phyloP scores from a whole-genome alignment of 805 yeast genomes.

The Myxozyma melibiosi region DNA sequence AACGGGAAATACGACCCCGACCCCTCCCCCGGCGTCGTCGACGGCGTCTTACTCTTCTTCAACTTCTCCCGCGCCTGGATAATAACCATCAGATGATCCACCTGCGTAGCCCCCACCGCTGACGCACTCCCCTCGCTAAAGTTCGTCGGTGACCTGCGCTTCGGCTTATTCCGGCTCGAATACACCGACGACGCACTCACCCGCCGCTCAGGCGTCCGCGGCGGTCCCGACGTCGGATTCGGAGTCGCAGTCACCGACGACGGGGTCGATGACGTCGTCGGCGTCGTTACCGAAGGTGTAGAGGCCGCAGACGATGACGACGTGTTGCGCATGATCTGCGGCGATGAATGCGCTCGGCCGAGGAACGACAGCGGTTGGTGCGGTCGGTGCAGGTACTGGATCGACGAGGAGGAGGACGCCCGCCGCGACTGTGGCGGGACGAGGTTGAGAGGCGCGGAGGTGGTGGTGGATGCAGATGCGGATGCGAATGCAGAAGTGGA shows the following conservation, averaged over 20 bases:
- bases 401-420: constrained; percentile 4
- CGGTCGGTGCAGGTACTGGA: neutral
- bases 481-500: neutral
- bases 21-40: neutral
- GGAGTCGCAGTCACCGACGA: neutral
- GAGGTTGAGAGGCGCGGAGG: neutral
- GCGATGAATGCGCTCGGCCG: constrained; percentile 8
- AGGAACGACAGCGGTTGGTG: neutral
- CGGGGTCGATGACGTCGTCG: too few species aligned
- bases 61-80: constrained; percentile 83
- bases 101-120: constrained; percentile 55
- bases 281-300: neutral
- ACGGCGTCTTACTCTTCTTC: neutral
- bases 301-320: neutral
- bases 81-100: constrained; percentile 87
- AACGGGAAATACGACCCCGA: neutral
- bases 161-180: neutral
- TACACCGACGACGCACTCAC: neutral
- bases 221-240: neutral
- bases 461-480: neutral
- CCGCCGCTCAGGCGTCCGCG: constrained; percentile 13
- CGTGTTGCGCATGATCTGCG: constrained; percentile 4
- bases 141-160: constrained; percentile 25
- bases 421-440: constrained; percentile 6
- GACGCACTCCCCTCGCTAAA: constrained; percentile 10